Base-by-base conservation (phyloP, 1,284 basidiomycete species). In the Trametes hirsuta region DNA sequence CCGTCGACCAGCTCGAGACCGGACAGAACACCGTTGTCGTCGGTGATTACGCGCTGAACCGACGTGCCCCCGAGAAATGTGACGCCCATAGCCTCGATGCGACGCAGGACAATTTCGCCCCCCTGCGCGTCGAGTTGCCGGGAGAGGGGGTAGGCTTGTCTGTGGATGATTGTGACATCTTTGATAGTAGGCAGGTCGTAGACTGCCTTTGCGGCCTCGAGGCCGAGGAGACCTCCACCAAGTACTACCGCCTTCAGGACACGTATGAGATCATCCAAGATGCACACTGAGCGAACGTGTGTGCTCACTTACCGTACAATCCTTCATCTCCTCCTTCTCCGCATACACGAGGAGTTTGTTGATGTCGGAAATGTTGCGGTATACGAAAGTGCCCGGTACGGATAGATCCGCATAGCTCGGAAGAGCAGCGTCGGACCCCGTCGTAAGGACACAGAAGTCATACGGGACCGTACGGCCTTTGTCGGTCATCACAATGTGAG, bases 181-280 rank as follows among this genome's bases (percentile, higher is more conserved):
- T 74, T 72, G 50, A 82, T 73, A 0, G 73, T 75, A 14, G 72
- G 71, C 61, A 89, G 77, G 71, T 92, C 88, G 65, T 86, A 83
- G 5, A 87, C 79, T 0, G 89, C 90, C 67, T 91, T 90, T 12
- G 88, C 89, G 0, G 89, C 89, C 74, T 91, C 90, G 25, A 92
- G 77, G 14, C 89, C 90, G 14, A 91, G 79, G 1, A 92, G 73
- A 36, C 89, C 89, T 18, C 88, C 89, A n/a, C 90, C 90, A 15
- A 92, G 79, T 3, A 91, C 83, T 4, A 82, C 79, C 0, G 84
- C 86, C 59, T 77, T 49, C 1, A 21, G 14, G 22, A 4, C 22
- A 42, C 30, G 30, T 8, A 30, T 30, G 30, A 8, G 8, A 8
- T 30, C 30, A 30, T 30, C 5, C 14, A 18, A 10, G 8, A 34